These are phyloP conservation scores for Xylaria digitata DNA, from an alignment of 2,329 filamentous ascomycete genomes.

Conservation along the genomic window DNA sequence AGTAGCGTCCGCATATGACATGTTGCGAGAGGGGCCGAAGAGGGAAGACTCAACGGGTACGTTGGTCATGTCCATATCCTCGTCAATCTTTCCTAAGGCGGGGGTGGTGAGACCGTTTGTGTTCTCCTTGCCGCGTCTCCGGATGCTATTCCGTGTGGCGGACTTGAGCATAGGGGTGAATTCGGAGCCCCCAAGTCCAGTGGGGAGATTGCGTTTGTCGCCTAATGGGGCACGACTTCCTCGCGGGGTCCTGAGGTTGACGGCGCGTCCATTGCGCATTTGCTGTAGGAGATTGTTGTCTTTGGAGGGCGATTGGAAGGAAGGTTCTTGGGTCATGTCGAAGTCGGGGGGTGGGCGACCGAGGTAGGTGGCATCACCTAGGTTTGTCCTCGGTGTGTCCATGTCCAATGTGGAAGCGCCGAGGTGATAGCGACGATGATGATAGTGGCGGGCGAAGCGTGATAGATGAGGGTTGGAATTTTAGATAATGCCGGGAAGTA, in stretches of 20 bases:
- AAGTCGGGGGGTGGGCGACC: constrained; percentile 74
- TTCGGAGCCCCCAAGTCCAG: constrained; percentile 75
- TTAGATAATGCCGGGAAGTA: constrained; percentile 24
- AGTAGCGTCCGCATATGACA: constrained; percentile 74
- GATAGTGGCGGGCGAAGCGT: too few species aligned
- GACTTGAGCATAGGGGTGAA: constrained; percentile 95
- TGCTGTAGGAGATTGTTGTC: constrained; percentile 81
- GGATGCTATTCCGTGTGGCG: constrained; percentile 77
- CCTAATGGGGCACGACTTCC: constrained; percentile 74
- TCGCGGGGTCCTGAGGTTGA: constrained; percentile 78
- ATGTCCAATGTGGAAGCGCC: constrained; percentile 53
- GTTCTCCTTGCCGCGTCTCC: constrained; percentile 72
- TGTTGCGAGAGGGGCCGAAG: constrained; percentile 73
- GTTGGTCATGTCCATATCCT: constrained; percentile 76
- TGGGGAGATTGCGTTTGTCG: constrained; percentile 77
- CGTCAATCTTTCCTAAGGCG: constrained; percentile 72
- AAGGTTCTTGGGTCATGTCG: constrained; percentile 87
- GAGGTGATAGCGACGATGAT: too few species aligned
- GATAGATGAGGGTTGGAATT: constrained; percentile 27
- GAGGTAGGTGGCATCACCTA: constrained; percentile 86
- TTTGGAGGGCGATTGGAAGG: constrained; percentile 84
- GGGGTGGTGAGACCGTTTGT: constrained; percentile 73
- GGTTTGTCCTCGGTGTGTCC: constrained; percentile 87
- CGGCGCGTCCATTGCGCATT: constrained; percentile 73
- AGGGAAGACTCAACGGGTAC: constrained; percentile 79